Percentiles rank a stretch among this genome's conserved stretches.
phyloP scores from a whole-genome alignment of 345 rosid genomes.

The Excoecaria cochinchinensis region DNA sequence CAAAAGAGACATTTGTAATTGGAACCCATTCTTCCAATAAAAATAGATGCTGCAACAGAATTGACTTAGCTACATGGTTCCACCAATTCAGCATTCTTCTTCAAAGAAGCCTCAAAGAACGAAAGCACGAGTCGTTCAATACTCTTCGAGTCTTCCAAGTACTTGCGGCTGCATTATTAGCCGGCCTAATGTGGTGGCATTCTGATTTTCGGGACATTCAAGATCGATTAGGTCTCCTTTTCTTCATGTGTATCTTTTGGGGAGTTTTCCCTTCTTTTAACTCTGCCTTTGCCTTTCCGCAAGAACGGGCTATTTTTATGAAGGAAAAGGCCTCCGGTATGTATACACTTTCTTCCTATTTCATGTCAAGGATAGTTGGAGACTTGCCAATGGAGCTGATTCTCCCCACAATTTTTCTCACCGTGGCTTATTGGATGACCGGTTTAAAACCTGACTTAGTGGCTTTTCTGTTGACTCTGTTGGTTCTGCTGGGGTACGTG shows the following conservation, averaged over 20 bases:
- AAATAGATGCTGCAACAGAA: constrained; percentile 12
- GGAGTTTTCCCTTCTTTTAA: constrained; percentile 91
- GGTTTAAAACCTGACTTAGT: constrained; percentile 54
- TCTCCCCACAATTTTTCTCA: constrained; percentile 69
- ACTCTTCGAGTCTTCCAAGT: constrained; percentile 78
- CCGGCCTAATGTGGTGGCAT: constrained; percentile 94
- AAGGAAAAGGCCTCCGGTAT: constrained; percentile 85
- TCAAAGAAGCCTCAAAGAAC: constrained; percentile 78
- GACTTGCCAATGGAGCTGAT: constrained; percentile 90
- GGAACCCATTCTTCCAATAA: constrained; percentile 21
- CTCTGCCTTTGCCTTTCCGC: constrained; percentile 83
- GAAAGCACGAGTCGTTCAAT: constrained; percentile 78
- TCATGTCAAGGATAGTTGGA: constrained; percentile 82
- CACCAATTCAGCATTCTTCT: constrained; percentile 72
- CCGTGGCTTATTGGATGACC: constrained; percentile 79
- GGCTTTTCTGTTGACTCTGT: constrained; percentile 54
- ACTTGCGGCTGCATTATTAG: constrained; percentile 57
- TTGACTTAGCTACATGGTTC: constrained; percentile 52
- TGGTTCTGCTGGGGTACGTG: constrained; percentile 67
- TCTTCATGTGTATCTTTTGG: constrained; percentile 86
- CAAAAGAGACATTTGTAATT: constrained; percentile 18
- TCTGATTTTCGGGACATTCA: constrained; percentile 64
- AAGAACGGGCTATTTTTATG: constrained; percentile 71
- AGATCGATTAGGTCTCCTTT: constrained; percentile 85
- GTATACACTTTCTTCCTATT: constrained; percentile 86